A percentile compares a stretch with the other conserved stretches of the same genome.
Evolutionary conservation across 108 stramenopile species (phyloP).

Genomic region (Stephanodiscus minutulus): DNA sequence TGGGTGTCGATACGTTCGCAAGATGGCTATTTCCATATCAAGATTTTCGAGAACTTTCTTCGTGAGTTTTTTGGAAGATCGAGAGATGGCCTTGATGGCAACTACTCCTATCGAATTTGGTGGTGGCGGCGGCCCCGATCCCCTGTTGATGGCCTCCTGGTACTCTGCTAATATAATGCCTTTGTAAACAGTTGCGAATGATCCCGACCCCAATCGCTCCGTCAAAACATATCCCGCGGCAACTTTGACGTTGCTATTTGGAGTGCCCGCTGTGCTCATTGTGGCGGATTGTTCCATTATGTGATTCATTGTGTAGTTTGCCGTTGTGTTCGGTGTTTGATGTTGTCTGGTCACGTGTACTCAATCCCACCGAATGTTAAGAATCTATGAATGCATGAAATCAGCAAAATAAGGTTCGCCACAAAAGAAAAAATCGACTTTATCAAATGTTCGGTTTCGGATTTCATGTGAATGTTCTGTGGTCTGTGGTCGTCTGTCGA

Average conservation of each 20-base stretch:
- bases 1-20: constrained; percentile 87
- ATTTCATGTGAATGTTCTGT: constrained; percentile 11
- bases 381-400: neutral
- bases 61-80: constrained; percentile 82
- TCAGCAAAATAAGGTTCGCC: neutral
- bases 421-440: neutral
- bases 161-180: constrained; percentile 51
- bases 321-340: neutral
- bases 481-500: neutral
- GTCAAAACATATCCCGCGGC: constrained; percentile 77
- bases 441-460: neutral
- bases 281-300: constrained; percentile 15
- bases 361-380: neutral
- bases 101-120: constrained; percentile 43
- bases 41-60: constrained; percentile 95
- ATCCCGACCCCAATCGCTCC: constrained; percentile 71
- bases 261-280: constrained; percentile 8
- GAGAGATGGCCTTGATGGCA: constrained; percentile 93
- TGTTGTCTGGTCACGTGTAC: neutral
- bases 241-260: constrained; percentile 37
- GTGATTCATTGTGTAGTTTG: constrained; percentile 1
- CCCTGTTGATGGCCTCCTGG: constrained; percentile 18
- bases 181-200: constrained; percentile 87
- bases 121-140: constrained; percentile 20
- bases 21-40: constrained; percentile 95